Evolutionary conservation across 345 rosid species (phyloP).

Genomic region (Moricandia arvensis): DNA sequence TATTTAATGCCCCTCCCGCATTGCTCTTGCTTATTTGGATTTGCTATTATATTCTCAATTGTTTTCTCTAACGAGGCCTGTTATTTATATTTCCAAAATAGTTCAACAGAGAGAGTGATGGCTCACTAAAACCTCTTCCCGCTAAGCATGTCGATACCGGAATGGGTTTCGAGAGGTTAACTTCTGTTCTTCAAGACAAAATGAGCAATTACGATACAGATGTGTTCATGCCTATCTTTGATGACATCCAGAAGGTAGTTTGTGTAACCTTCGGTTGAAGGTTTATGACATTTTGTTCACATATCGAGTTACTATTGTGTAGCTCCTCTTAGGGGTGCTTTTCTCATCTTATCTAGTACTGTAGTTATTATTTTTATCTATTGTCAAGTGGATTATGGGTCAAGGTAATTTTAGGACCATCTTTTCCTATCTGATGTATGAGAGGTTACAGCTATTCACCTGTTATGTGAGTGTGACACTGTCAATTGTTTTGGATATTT

Average conservation of each 20-base stretch:
- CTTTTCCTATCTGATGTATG: neutral
- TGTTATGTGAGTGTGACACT: neutral
- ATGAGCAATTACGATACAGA: conserved; percentile 96
- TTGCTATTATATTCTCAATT: neutral
- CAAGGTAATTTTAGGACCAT: neutral
- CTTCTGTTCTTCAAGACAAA: conserved; percentile 75
- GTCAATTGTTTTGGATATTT: neutral
- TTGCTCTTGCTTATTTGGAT: neutral
- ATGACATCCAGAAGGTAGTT: conserved; percentile 66
- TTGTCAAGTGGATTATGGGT: neutral
- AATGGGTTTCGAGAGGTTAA: conserved; percentile 84
- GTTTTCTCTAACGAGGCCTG: neutral
- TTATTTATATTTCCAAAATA: conserved; percentile 21
- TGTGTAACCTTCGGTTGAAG: neutral
- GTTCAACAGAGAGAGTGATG: conserved; percentile 83
- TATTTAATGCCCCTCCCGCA: no score
- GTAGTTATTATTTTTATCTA: neutral
- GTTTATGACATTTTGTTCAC: neutral
- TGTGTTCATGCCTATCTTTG: conserved; percentile 77
- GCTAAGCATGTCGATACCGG: conserved; percentile 95
- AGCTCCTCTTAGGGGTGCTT: neutral
- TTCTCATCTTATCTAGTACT: neutral
- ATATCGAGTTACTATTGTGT: neutral
- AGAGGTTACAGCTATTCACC: neutral
- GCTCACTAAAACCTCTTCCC: conserved; percentile 70